Percentiles rank a stretch among this genome's conserved stretches.
Conservation (phyloP, 2,329 filamentous ascomycete species). For the Aureobasidium sp. region DNA sequence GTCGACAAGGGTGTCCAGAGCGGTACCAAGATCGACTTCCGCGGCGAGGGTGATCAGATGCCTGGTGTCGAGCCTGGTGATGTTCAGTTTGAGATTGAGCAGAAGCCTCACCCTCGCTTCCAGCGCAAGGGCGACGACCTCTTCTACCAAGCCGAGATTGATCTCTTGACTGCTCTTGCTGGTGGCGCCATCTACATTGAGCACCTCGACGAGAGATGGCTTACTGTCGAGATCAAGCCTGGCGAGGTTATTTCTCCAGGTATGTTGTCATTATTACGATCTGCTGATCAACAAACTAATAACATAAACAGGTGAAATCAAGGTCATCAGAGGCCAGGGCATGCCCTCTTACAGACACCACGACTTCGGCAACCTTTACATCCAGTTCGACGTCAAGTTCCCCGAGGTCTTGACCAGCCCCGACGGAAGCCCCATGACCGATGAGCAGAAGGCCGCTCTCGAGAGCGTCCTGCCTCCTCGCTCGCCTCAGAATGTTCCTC, state of each 20-base stretch:
- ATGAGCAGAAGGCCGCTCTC: slow-evolving; percentile 68
- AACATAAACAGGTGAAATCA: slow-evolving; percentile 63
- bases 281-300: slow-evolving; percentile 19
- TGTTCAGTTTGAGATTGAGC: slow-evolving; percentile 97
- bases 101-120: slow-evolving; percentile 96
- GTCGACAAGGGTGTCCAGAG: slow-evolving; percentile 90
- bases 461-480: slow-evolving; percentile 78
- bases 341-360: slow-evolving; percentile 97
- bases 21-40: slow-evolving; percentile 95
- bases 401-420: slow-evolving; percentile 50
- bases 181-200: slow-evolving; percentile 89
- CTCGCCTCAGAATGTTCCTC: slow-evolving; percentile 58
- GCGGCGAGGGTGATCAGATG: slow-evolving; percentile 91
- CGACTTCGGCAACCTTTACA: slow-evolving; percentile 91
- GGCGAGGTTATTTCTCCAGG: slow-evolving; percentile 92
- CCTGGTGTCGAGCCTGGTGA: slow-evolving; percentile 91
- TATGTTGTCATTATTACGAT: slow-evolving; percentile 44
- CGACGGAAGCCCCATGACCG: slow-evolving; percentile 43
- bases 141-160: slow-evolving; percentile 90
- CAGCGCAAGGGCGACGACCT: slow-evolving; percentile 94
- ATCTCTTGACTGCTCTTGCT: slow-evolving; percentile 87
- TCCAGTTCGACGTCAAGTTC: slow-evolving; percentile 97
- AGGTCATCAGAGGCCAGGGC: slow-evolving; percentile 91
- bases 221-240: slow-evolving; percentile 84
- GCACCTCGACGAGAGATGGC: slow-evolving; percentile 95